Evolutionary conservation across 2,329 filamentous ascomycete genomes (phyloP), one percentile per base, ranked within the genome.

Genomic region (Trichoderma koningii): DNA sequence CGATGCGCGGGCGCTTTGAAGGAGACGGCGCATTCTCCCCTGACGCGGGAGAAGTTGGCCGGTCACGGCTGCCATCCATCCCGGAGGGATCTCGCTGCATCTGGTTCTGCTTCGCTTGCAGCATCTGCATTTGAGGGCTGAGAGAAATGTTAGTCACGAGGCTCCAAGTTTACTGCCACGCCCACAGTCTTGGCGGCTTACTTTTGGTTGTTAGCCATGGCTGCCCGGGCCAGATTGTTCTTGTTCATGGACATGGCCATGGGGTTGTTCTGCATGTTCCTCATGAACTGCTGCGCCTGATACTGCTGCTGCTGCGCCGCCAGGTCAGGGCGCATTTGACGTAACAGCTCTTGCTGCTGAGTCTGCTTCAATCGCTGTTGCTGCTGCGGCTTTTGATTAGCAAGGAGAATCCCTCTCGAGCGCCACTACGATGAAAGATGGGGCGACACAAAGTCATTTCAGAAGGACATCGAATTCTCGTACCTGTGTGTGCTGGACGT

Each of bases 1-100:
- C 88, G 67, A 97, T 85, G 65, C 93, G 90, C 65, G 89, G 91
- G 73, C 93, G 87, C 81, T 98, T 98, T 68, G 91, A 94, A 2
- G 94, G 94, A 38, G 94, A 98, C 5, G 93, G 92, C 28, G 92
- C 93, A 73, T 95, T 95, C 61, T 97, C 93, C 63, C 88, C 89
- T 44, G 89, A 89, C 57, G 88, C 87, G 7, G 94, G 94, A 41
- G 94, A 97, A 65, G 89, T 88, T 30, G 92, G 89, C 66, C 93
- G 87, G 68, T 89, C 88, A 66, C 90, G 90, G 77, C 89, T 92
- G 76, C 90, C 89, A 71, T 96, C 92, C 85, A 95, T 92, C 68
- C 89, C 88, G 17, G 92, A 94, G 62, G 91, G 90, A 72, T 96
- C 92, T 66, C 92, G 85, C 75, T 94, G 91, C 91, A 97, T 96